A percentile compares a stretch with the other conserved stretches of the same genome.
phyloP scores from a whole-genome alignment of 208 protist species.

The Acanthamoeba healyi region DNA sequence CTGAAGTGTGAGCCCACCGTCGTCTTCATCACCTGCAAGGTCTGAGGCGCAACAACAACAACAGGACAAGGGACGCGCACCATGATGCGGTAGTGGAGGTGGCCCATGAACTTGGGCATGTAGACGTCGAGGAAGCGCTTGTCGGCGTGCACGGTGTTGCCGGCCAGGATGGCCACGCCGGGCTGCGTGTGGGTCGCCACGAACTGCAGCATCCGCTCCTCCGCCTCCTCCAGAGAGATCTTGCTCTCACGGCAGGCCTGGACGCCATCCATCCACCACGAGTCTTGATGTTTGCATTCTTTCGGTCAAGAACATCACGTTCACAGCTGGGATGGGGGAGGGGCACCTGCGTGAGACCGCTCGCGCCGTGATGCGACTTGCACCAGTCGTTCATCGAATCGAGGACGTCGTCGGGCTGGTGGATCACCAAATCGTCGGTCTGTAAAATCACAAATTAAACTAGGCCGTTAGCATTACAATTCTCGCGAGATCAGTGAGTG shows the following conservation, averaged over 20 bases:
- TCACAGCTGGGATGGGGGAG: not conserved
- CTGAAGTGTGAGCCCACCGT: not conserved
- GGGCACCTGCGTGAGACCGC: conserved; percentile 72
- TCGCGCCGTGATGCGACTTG: conserved; percentile 85
- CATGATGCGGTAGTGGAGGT: conserved; percentile 87
- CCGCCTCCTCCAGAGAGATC: conserved; percentile 77
- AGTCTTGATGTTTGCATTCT: too few species aligned
- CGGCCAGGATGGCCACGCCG: conserved; percentile 74
- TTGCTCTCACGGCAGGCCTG: conserved; percentile 78
- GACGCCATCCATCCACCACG: conserved; percentile 59
- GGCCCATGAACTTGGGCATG: conserved; percentile 81
- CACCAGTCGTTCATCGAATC: conserved; percentile 89
- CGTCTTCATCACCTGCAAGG: not conserved
- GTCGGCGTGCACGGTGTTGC: conserved; percentile 86
- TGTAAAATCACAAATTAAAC: not conserved
- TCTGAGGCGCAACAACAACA: not conserved
- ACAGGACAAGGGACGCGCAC: not conserved
- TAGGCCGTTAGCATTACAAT: not conserved
- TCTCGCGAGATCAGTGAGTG: not conserved
- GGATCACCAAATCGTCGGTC: conserved; percentile 76
- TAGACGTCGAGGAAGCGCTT: conserved; percentile 82
- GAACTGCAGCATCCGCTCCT: conserved; percentile 83
- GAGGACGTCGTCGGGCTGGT: conserved; percentile 78
- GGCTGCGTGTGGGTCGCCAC: conserved; percentile 74
- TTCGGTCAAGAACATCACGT: not conserved